phyloP scores from a whole-genome alignment of 495 filamentous ascomycete species.

The Parathielavia appendiculata region DNA sequence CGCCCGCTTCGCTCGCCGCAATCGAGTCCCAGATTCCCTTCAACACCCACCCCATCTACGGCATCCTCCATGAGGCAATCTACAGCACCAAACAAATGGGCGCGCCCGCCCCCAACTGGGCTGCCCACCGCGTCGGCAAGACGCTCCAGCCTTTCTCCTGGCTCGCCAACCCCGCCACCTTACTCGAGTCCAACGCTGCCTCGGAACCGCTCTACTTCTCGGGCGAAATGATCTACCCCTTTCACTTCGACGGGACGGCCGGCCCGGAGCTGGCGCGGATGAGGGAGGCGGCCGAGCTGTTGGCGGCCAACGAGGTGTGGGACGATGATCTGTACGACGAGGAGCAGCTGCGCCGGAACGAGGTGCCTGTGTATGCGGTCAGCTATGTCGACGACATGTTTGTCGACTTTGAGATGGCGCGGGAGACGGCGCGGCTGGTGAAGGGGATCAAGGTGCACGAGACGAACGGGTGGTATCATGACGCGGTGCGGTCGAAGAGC shows the following conservation, averaged over 20 bases:
- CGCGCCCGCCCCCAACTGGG: slow-evolving; percentile 44
- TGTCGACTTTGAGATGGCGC: slow-evolving; percentile 68
- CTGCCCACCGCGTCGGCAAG: slow-evolving; percentile 43
- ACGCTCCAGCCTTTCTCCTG: slow-evolving; percentile 37
- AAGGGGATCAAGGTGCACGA: slow-evolving; percentile 72
- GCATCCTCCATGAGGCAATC: slow-evolving; percentile 76
- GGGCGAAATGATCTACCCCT: slow-evolving; percentile 86
- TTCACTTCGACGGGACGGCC: slow-evolving; percentile 70
- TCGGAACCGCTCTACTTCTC: slow-evolving; percentile 67
- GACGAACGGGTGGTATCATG: slow-evolving; percentile 83
- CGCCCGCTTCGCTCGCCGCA: slow-evolving; percentile 58
- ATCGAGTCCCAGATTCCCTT: slow-evolving; percentile 63
- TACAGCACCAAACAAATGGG: slow-evolving; percentile 56
- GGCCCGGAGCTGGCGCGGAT: slow-evolving; percentile 56
- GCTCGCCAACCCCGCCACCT: slow-evolving; percentile 32
- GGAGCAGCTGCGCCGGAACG: slow-evolving; percentile 64
- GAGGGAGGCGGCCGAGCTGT: slow-evolving; percentile 57
- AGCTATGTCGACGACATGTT: slow-evolving; percentile 94
- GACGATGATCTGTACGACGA: slow-evolving; percentile 65
- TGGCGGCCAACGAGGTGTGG: slow-evolving; percentile 67
- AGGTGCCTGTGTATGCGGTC: slow-evolving; percentile 83
- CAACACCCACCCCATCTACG: slow-evolving; percentile 75
- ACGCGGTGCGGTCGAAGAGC: slow-evolving; percentile 64
- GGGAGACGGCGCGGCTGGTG: slow-evolving; percentile 70
- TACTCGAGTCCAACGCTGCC: slow-evolving; percentile 24